Base-by-base conservation (phyloP, 345 rosid genomes). In the Brassica rapa region DNA sequence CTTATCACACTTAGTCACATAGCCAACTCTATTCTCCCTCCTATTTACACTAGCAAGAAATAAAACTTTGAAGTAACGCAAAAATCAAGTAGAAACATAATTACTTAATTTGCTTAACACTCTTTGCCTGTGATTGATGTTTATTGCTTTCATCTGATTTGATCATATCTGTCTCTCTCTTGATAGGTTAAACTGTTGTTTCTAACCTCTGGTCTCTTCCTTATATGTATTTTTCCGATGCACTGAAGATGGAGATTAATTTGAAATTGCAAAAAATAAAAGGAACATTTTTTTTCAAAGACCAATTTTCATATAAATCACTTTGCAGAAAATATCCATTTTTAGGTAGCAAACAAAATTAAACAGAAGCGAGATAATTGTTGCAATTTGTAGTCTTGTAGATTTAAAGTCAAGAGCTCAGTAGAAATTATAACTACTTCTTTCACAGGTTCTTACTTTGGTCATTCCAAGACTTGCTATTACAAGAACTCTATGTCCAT, bases 21-120 rank as follows among this genome's bases (percentile, higher is more conserved):
- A 70, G 82, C 84, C 75, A 83, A 83, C 72, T 81, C 86, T 84
- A 72, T 75, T 76, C 16, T 80, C 66, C 70, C 74, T 75, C 66
- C 41, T 76, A 63, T 63, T 30, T 46, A 68, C 43, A 60, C 25
- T 56, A 72, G 29, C 25, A 21, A 63, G n/a, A 1, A n/a, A 11
- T 8, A 19, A 62, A 62, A 30, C 21, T 2, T 62, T 8, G 41
- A 67, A 46, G 64, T 66, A 79, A 61, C 46, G 43, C 74, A 60
- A 12, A 61, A 68, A 61, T 67, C 21, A 73, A 73, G 32, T 9
- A n/a, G 5, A 66, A 59, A 59, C 4, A 66, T 24, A 32, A 24
- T 43, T 49, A 35, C 65, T 23, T 67, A 2, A 24, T 73, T 73
- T 79, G 23, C 27, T 73, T 67, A 73, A 79, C 73, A 78, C 68